Percentiles rank a stretch among this genome's conserved stretches.
These are phyloP conservation scores for Citrullus colocynthis DNA, from an alignment of 306 rosid genomes.

Conservation along the genomic window DNA sequence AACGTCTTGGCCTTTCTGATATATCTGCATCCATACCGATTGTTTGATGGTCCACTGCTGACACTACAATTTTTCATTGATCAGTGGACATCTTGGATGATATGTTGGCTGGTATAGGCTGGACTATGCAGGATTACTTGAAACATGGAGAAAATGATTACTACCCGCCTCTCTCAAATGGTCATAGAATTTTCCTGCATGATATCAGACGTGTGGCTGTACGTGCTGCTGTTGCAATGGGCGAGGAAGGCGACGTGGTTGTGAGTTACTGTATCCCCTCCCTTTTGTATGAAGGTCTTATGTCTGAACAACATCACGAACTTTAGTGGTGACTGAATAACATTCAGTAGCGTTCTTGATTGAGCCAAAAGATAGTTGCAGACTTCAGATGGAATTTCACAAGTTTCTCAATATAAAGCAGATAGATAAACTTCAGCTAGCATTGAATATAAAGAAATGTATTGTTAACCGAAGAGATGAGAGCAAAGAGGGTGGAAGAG, in stretches of 20 bases:
- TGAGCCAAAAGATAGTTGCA: neutral
- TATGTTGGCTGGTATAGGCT: slow-evolving; percentile 93
- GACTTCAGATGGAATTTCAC: neutral
- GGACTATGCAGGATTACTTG: slow-evolving; percentile 95
- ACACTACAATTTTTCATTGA: slow-evolving; percentile 11
- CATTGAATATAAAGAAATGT: neutral
- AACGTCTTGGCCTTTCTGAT: neutral
- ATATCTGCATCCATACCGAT: neutral
- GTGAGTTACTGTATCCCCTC: slow-evolving; percentile 57
- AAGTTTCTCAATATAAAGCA: slow-evolving; percentile 1
- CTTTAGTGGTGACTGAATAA: neutral
- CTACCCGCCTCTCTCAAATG: slow-evolving; percentile 91
- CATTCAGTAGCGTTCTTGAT: neutral
- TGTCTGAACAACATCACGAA: neutral
- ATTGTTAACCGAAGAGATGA: neutral
- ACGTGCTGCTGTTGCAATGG: slow-evolving; percentile 96
- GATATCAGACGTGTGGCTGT: slow-evolving; percentile 84
- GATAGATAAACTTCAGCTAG: slow-evolving; percentile 1
- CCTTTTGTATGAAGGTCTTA: neutral
- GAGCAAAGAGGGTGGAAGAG: neutral
- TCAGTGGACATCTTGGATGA: slow-evolving; percentile 94
- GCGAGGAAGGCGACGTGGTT: slow-evolving; percentile 95
- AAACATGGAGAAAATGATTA: slow-evolving; percentile 85
- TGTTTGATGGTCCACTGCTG: slow-evolving; percentile 12
- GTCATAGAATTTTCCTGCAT: slow-evolving; percentile 84